A percentile compares a stretch with the other conserved stretches of the same genome.
These are phyloP conservation scores for Chlorella vulgaris DNA, from an alignment of 139 green algal genomes.

Conservation along the genomic window DNA sequence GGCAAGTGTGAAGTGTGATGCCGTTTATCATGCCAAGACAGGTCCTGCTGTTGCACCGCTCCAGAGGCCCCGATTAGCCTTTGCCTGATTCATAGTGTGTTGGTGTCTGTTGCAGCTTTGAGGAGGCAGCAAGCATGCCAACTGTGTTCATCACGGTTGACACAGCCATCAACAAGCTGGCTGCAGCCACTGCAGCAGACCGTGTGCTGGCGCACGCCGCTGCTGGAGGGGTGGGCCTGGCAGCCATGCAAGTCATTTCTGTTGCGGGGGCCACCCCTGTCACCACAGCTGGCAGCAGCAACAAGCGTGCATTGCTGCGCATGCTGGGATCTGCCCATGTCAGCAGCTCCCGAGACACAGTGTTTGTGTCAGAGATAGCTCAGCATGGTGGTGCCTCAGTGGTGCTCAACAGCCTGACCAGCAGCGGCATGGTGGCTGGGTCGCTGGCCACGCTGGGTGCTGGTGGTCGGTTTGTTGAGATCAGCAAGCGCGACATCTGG, in stretches of 20 bases:
- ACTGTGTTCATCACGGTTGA: conserved; percentile 84
- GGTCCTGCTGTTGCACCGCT: not conserved
- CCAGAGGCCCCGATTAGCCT: not conserved
- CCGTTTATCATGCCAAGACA: not conserved
- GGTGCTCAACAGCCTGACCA: conserved; percentile 89
- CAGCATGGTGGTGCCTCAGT: conserved; percentile 23
- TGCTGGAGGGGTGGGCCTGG: conserved; percentile 82
- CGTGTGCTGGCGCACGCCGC: conserved; percentile 77
- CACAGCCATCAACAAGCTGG: conserved; percentile 27
- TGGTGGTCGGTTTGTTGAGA: conserved; percentile 78
- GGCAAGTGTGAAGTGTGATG: no score
- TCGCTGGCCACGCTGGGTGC: conserved; percentile 64
- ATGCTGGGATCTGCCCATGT: conserved; percentile 50
- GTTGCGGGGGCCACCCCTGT: conserved; percentile 50
- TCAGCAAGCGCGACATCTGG: conserved; percentile 93
- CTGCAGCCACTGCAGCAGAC: conserved; percentile 21
- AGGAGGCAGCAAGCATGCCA: conserved; percentile 76
- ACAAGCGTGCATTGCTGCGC: conserved; percentile 70
- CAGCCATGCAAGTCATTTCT: conserved; percentile 65
- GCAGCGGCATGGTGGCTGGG: conserved; percentile 82
- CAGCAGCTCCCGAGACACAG: conserved; percentile 62
- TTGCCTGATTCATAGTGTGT: not conserved
- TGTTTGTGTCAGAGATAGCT: conserved; percentile 53
- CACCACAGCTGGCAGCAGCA: conserved; percentile 60
- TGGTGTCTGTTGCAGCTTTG: conserved; percentile 51